phyloP scores from a whole-genome alignment of 331 rosid species.

The Cydonia oblonga region DNA sequence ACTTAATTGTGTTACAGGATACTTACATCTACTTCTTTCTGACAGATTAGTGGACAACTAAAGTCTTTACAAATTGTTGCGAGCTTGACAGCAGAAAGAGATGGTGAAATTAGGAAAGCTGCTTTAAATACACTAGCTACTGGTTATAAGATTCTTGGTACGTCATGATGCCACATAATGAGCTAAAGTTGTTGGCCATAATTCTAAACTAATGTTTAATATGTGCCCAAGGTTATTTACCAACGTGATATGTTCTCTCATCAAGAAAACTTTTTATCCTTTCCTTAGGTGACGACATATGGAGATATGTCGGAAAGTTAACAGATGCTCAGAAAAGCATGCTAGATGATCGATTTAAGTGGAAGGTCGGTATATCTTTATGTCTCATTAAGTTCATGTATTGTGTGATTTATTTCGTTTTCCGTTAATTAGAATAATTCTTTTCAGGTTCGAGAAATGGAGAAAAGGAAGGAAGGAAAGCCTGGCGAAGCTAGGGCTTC shows the following conservation, averaged over 20 bases:
- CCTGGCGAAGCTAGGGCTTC: conserved; percentile 98
- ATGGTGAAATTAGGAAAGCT: conserved; percentile 93
- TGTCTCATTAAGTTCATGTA: neutral
- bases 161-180: conserved; percentile 10
- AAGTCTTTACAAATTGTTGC: conserved; percentile 94
- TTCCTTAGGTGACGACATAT: conserved; percentile 80
- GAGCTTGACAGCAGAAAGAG: conserved; percentile 90
- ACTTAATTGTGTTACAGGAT: neutral
- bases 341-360: conserved; percentile 91
- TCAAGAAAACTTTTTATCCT: neutral
- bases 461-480: conserved; percentile 89
- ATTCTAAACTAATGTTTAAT: neutral
- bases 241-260: neutral
- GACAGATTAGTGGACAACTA: conserved; percentile 84
- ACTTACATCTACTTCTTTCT: conserved; percentile 11
- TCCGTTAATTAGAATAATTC: conserved; percentile 6
- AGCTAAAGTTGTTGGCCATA: neutral
- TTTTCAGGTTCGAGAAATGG: conserved; percentile 85
- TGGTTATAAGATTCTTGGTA: conserved; percentile 96
- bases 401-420: neutral
- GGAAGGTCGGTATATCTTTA: conserved; percentile 56
- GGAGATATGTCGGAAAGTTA: conserved; percentile 93
- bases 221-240: neutral
- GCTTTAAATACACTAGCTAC: conserved; percentile 91
- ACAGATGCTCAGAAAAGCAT: conserved; percentile 98